A percentile compares a stretch with the other conserved stretches of the same genome.
These are phyloP conservation scores for Schwanniomyces pseudopolymorphus DNA, from an alignment of 805 yeast species.

Conservation along the genomic window DNA sequence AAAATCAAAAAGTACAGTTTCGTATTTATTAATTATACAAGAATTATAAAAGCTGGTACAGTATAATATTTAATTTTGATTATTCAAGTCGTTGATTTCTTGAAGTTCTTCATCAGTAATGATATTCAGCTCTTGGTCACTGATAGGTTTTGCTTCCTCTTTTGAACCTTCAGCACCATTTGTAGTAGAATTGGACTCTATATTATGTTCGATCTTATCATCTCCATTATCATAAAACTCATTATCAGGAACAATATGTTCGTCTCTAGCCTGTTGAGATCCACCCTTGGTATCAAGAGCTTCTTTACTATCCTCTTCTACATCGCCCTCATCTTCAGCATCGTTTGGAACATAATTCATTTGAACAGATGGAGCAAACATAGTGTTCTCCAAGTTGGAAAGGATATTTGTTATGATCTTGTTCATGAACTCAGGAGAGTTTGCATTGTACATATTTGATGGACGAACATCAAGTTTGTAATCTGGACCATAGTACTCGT, in stretches of 20 bases:
- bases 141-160: background rate
- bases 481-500: constrained; percentile 97
- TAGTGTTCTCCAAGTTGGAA: constrained; percentile 80
- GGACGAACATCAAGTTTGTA: constrained; percentile 93
- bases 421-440: constrained; percentile 87
- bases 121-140: constrained; percentile 8
- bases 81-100: constrained; percentile 37
- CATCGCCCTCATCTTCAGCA: constrained; percentile 82
- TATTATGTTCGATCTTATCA: constrained; percentile 35
- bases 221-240: constrained; percentile 76
- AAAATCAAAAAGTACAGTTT: background rate
- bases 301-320: constrained; percentile 75
- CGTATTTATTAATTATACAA: background rate
- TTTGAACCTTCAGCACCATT: background rate
- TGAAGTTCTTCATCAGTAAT: constrained; percentile 38
- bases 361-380: constrained; percentile 96
- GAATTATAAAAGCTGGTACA: background rate
- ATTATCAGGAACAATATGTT: constrained; percentile 62
- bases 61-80: background rate
- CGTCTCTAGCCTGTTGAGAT: constrained; percentile 80
- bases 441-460: constrained; percentile 94
- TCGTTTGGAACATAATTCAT: constrained; percentile 87
- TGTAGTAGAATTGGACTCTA: constrained; percentile 9
- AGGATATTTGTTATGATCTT: constrained; percentile 77
- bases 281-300: constrained; percentile 93